Conservation (phyloP, 208 protist genomes). For the Leishmania gerbilli region DNA sequence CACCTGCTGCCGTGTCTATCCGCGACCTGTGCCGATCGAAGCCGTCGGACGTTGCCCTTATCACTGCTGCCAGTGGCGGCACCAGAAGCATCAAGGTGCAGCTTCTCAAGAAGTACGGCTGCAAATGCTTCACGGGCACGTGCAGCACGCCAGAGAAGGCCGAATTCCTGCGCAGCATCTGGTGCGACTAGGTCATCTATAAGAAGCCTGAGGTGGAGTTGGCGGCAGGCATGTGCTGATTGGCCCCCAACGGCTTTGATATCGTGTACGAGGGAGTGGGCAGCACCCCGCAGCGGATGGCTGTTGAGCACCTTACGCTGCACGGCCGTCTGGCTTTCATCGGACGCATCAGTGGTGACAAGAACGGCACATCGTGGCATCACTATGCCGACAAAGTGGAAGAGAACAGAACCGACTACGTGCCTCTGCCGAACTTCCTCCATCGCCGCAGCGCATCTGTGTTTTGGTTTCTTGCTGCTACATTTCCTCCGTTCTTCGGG, state of each 20-base stretch:
- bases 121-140: slow-evolving; percentile 57
- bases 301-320: slow-evolving; percentile 37
- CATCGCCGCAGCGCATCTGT: slow-evolving; percentile 27
- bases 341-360: slow-evolving; percentile 48
- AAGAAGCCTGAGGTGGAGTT: slow-evolving; percentile 36
- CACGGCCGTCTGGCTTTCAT: slow-evolving; percentile 46
- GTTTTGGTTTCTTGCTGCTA: slow-evolving; percentile 36
- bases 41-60: slow-evolving; percentile 38
- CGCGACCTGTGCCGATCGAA: slow-evolving; percentile 34
- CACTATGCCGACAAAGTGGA: slow-evolving; percentile 3
- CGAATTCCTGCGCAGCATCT: slow-evolving; percentile 46
- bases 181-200: slow-evolving; percentile 58
- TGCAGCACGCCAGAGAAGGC: slow-evolving; percentile 55
- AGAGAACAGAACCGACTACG: slow-evolving; percentile 11
- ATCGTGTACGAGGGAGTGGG: slow-evolving; percentile 63
- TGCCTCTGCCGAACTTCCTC: slow-evolving; percentile 14
- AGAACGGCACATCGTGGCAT: slow-evolving; percentile 29
- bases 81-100: slow-evolving; percentile 65
- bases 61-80: slow-evolving; percentile 64
- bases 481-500: slow-evolving; percentile 27
- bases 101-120: slow-evolving; percentile 53
- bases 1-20: slow-evolving; percentile 42
- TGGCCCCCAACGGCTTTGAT: slow-evolving; percentile 49
- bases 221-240: slow-evolving; percentile 16
- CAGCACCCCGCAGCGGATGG: slow-evolving; percentile 33